Conservation (phyloP, 805 yeast genomes). For the Saccharomycopsis synnaedendra region DNA sequence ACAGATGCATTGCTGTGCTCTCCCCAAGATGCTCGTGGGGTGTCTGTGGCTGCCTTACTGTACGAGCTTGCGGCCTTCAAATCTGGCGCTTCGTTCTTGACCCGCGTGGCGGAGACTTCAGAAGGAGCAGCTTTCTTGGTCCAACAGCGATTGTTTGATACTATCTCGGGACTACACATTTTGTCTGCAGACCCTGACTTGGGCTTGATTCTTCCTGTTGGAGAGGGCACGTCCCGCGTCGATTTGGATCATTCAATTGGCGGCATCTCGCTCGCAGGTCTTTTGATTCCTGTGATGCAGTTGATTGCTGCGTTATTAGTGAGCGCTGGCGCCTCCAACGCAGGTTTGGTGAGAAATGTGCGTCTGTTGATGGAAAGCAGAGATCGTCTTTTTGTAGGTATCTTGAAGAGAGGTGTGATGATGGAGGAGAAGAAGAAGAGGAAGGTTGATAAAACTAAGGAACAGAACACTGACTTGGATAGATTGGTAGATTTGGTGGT, state of each 20-base stretch:
- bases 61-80: conserved; percentile 74
- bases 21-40: conserved; percentile 23
- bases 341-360: conserved; percentile 42
- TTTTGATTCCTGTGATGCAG: conserved; percentile 66
- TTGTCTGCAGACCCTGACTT: conserved; percentile 68
- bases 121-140: conserved; percentile 68
- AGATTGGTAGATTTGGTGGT: conserved; percentile 47
- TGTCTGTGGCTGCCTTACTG: conserved; percentile 38
- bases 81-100: conserved; percentile 54
- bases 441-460: neutral
- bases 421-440: conserved; percentile 17
- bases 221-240: conserved; percentile 22
- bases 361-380: conserved; percentile 39
- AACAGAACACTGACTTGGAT: conserved; percentile 22
- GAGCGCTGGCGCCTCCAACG: conserved; percentile 70
- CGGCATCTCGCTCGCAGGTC: conserved; percentile 47
- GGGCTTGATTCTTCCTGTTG: conserved; percentile 46
- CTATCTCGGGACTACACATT: conserved; percentile 44
- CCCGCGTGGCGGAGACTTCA: conserved; percentile 66
- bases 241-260: conserved; percentile 28
- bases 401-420: conserved; percentile 46
- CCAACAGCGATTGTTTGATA: conserved; percentile 60
- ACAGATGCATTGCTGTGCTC: conserved; percentile 50
- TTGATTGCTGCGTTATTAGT: conserved; percentile 54
- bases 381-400: conserved; percentile 45